phyloP scores from a whole-genome alignment of 441 rosid species.

The Adansonia grandidieri region DNA sequence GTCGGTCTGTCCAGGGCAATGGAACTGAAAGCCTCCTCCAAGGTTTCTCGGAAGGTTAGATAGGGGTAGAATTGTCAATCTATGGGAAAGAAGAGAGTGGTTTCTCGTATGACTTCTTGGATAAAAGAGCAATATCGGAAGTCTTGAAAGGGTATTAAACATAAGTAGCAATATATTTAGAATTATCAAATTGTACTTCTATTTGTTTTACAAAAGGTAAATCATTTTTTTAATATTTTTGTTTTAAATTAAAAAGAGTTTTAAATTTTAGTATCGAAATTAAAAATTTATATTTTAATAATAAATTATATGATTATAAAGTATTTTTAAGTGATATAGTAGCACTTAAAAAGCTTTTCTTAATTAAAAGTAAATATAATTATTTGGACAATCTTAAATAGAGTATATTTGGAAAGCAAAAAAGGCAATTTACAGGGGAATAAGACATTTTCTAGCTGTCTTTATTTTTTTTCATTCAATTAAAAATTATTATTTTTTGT shows the following conservation, averaged over 20 bases:
- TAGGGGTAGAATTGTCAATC: conserved; percentile 38
- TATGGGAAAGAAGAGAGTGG: not conserved
- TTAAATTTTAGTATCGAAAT: too few species aligned
- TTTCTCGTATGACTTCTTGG: not conserved
- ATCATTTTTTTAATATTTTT: not conserved
- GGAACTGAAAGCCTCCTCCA: conserved; percentile 20
- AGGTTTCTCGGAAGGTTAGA: conserved; percentile 39
- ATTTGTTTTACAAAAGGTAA: not conserved
- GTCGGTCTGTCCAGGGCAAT: conserved; percentile 21
- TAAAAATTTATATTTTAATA: too few species aligned
- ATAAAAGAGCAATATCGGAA: not conserved
- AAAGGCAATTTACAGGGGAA: not conserved
- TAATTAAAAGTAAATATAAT: not conserved
- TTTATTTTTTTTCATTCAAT: not conserved
- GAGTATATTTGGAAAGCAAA: not conserved
- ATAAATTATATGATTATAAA: too few species aligned
- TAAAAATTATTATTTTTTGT: not conserved
- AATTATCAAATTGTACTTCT: not conserved
- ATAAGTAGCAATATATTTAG: not conserved
- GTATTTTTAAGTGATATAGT: too few species aligned
- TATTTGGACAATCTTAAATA: not conserved
- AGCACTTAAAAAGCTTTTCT: not conserved
- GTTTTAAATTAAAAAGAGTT: not conserved
- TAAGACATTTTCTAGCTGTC: not conserved
- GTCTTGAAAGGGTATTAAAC: not conserved